Conservation (phyloP, 139 green algal genomes). For the Chlamydomonas sp. region DNA sequence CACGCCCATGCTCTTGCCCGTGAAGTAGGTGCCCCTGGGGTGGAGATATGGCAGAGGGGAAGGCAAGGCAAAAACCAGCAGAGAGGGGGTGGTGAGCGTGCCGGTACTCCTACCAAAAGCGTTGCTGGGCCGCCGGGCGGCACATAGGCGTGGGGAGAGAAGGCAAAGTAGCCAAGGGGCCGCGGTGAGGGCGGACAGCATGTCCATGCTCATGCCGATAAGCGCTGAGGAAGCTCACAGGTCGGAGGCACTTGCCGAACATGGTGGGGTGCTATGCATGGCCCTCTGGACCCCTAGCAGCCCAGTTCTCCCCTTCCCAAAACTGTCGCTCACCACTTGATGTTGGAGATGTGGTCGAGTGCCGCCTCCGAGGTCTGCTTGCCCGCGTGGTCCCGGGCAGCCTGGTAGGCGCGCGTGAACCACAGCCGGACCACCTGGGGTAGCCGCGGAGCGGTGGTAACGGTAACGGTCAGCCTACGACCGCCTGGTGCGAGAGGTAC, state of each 20-base stretch:
- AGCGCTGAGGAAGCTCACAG: too few relatives aligned
- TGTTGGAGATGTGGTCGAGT: conserved; percentile 2
- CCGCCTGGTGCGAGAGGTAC: too few relatives aligned
- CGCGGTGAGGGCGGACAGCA: too few relatives aligned
- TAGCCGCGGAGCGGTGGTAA: too few relatives aligned
- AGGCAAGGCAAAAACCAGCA: background rate
- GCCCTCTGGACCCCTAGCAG: background rate
- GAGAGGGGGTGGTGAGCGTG: background rate
- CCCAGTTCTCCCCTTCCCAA: background rate
- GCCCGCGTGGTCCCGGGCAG: background rate
- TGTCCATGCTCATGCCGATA: too few relatives aligned
- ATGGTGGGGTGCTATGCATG: background rate
- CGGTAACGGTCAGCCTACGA: too few relatives aligned
- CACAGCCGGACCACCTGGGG: background rate
- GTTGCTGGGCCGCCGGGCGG: too few relatives aligned
- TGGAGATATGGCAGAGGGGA: background rate
- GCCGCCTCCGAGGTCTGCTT: background rate
- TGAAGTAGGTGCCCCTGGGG: conserved; percentile 13
- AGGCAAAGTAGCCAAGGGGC: too few relatives aligned
- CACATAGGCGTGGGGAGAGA: too few relatives aligned
- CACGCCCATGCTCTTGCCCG: conserved; percentile 7
- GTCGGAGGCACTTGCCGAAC: background rate
- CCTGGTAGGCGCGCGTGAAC: conserved; percentile 2
- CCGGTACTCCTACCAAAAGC: background rate
- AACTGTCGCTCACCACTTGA: background rate